phyloP scores from a whole-genome alignment of 1,284 basidiomycete species.

The Microbotryum violaceum region DNA sequence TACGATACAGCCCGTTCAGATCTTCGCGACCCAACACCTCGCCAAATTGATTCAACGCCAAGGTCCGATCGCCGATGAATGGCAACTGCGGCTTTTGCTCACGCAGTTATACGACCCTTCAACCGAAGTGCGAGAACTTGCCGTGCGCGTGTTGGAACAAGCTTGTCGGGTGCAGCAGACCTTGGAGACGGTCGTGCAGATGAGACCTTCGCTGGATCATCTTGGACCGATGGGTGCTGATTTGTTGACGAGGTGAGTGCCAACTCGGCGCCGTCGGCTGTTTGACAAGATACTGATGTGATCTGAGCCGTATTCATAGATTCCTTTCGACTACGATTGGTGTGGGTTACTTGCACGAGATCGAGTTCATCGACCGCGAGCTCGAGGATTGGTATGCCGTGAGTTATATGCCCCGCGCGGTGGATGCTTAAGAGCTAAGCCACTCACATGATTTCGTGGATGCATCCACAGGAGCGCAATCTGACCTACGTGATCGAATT shows the following conservation, averaged over 20 bases:
- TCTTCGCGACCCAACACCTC: slow-evolving; percentile 80
- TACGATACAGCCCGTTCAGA: slow-evolving; percentile 62
- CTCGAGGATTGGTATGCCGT: slow-evolving; percentile 95
- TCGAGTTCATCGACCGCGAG: slow-evolving; percentile 86
- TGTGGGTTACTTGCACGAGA: slow-evolving; percentile 82
- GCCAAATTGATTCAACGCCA: slow-evolving; percentile 44
- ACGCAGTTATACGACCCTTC: slow-evolving; percentile 93
- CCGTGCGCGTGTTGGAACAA: slow-evolving; percentile 79
- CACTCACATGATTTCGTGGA: slow-evolving; percentile 1
- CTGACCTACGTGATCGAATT: slow-evolving; percentile 77
- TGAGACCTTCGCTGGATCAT: slow-evolving; percentile 91
- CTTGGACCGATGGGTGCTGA: slow-evolving; percentile 86
- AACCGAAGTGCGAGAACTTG: slow-evolving; percentile 78
- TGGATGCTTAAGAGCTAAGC: neutral
- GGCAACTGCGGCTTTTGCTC: slow-evolving; percentile 79
- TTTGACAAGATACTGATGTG: neutral
- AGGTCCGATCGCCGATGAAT: slow-evolving; percentile 55
- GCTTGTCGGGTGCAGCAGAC: slow-evolving; percentile 71
- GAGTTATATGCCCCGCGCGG: slow-evolving; percentile 35
- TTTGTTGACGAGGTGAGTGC: slow-evolving; percentile 67
- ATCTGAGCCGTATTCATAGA: slow-evolving; percentile 45
- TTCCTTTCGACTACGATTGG: slow-evolving; percentile 93
- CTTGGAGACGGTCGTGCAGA: slow-evolving; percentile 82
- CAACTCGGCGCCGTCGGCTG: neutral
- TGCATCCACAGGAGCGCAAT: slow-evolving; percentile 62